Conservation (phyloP, 2,329 filamentous ascomycete species). For the Neurospora crassa region DNA sequence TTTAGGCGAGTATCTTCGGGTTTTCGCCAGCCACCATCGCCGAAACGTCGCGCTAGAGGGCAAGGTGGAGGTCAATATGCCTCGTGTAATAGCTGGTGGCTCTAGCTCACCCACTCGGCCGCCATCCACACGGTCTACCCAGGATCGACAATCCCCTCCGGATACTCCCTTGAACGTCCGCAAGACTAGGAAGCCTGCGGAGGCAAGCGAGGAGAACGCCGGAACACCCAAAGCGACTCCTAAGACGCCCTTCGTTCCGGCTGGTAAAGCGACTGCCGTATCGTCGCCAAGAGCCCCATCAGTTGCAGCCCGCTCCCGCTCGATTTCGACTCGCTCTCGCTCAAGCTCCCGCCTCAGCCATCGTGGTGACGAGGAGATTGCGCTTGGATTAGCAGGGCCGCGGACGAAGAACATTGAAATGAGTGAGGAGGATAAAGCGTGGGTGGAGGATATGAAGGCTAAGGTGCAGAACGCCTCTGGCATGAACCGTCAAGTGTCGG, state of each 20-base stretch:
- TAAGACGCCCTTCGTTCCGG: conserved; percentile 33
- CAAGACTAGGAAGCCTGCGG: conserved; percentile 41
- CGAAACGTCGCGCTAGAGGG: conserved; percentile 39
- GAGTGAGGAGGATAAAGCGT: conserved; percentile 64
- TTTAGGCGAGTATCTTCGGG: conserved; percentile 84
- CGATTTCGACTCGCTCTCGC: conserved; percentile 33
- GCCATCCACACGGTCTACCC: conserved; percentile 20
- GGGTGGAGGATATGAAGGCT: conserved; percentile 77
- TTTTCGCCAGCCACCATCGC: conserved; percentile 90
- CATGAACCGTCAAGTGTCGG: conserved; percentile 9
- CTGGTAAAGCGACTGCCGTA: conserved; percentile 29
- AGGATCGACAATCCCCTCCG: conserved; percentile 25
- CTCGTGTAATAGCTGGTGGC: conserved; percentile 29
- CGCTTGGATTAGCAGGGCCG: conserved; percentile 62
- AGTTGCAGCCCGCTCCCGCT: neutral
- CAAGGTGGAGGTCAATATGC: conserved; percentile 45
- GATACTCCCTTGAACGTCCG: conserved; percentile 43
- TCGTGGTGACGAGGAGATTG: conserved; percentile 50
- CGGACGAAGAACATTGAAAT: conserved; percentile 54
- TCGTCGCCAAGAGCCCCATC: conserved; percentile 27
- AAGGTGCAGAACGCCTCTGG: conserved; percentile 55
- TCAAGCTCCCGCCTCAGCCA: conserved; percentile 41
- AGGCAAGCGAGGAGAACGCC: conserved; percentile 20
- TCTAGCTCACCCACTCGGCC: conserved; percentile 20
- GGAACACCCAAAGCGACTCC: conserved; percentile 13